Base-by-base conservation (phyloP, 371 early-diverging fungal species). In the Mucor piriformis region DNA sequence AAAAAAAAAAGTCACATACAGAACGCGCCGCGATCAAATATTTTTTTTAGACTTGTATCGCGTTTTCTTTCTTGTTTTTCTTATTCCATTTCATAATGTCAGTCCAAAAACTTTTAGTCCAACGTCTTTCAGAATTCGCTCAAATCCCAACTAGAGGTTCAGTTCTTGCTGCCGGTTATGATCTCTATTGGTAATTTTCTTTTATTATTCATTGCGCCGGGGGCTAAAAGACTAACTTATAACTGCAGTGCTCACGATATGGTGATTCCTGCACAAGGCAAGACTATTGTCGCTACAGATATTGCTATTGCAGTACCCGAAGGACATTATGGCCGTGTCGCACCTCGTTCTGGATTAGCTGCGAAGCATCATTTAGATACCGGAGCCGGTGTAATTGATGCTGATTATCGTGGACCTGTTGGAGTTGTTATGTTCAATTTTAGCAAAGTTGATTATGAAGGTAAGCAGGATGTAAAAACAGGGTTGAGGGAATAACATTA, bases 381-480 rank as follows among this genome's bases (percentile, higher is more conserved):
- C 16, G 97, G 95, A 12, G 99, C 97, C 21, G 99, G 99, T 32
- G 99, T 99, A 12, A 88, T 99, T 66, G 99, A 99, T 68, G 79
- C 84, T 12, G 99, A 99, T 72, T 99, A 98, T 75, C 83, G 97
- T 25, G 87, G 88, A 6, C 82, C 83, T 12, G 52, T 97, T 32
- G 88, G 90, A 46, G 87, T 96, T 6, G 82, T 97, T 2, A 61
- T 98, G 70, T 97, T 96, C 69, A 99, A 99, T 79, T 92, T 95
- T 74, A 79, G 88, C 34, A 82, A 92, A 29, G 66, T 73, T 0
- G 90, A 91, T 23, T 97, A 93, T 71, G 52, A 83, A 57, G 81
- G 97, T 72, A 84, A 83, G 18, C 90, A 88, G 66, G 63, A 76
- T 51, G 86, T 92, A 33, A 70, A 56, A 37, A 83, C 1, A 27